Base-by-base conservation (phyloP, 1,284 basidiomycete genomes). In the Filobasidium uniguttulatum region DNA sequence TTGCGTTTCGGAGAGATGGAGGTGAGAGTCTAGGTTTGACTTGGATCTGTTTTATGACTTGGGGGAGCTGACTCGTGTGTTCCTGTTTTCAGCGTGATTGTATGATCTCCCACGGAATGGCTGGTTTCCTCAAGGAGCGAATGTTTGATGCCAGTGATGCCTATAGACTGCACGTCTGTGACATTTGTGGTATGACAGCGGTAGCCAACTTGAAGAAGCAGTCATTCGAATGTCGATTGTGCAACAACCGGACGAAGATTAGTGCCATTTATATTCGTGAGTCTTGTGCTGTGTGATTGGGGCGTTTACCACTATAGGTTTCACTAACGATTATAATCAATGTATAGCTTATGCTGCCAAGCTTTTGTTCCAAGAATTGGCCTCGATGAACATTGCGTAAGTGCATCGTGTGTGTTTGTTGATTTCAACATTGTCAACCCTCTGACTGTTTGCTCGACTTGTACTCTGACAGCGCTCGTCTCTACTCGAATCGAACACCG, bases 1-100 rank as follows among this genome's bases (percentile, higher is more conserved):
- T 72, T 99, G 59, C 89, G 94, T 62, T 98, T 99, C 77, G 94
- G 93, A 76, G 94, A 99, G 77, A 99, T 99, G 94, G 93, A 99
- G 68, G 71, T 72, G 55, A 55, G 68, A 60, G 2, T 4, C 19
- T 12, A 14, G 2, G 23, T 19, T 6, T 10, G 14, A 19, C 26
- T 2, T 17, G 9, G n/a, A n/a, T n/a, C n/a, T 28, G 15, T 47
- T 23, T 28, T 12, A 43, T 10, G 3, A 8, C 15, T 14, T 10
- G 7, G 15, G 3, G 5, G 23, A 28, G 17, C 9, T 29, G 8
- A 22, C 26, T 19, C 4, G 17, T n/a, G n/a, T 29, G 26, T 23
- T 8, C n/a, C 26, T 28, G 14, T 23, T 20, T 17, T 28, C 36
- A 67, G 68, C 85, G 88, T 68, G 91, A 97, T 79, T 98, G 93